Evolutionary conservation across 805 yeast genomes (phyloP).

Genomic region (Maudiozyma saulgeensis): DNA sequence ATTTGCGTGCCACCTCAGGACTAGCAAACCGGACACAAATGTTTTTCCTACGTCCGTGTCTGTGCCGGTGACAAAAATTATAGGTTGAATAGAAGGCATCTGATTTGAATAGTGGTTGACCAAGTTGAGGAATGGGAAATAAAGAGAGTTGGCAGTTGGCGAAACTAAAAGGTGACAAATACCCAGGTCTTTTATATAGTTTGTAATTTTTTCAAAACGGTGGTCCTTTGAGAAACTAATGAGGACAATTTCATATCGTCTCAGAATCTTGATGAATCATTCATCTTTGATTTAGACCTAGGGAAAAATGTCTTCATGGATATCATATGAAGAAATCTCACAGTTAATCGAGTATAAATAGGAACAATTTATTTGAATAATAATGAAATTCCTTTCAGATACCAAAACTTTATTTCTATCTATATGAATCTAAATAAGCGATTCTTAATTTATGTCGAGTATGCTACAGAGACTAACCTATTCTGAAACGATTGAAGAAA

Average conservation of each 20-base stretch:
- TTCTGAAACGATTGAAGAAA: slow-evolving; percentile 2
- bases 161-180: too few species aligned
- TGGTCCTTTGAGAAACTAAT: too few species aligned
- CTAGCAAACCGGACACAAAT: slow-evolving; percentile 20
- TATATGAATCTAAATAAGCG: too few species aligned
- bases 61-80: slow-evolving; percentile 27
- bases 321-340: neutral
- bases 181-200: neutral
- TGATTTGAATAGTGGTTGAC: neutral
- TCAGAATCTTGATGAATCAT: neutral
- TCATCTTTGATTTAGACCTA: neutral
- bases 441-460: too few species aligned
- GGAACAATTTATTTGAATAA: neutral
- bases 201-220: neutral
- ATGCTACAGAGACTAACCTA: neutral
- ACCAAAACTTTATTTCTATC: too few species aligned
- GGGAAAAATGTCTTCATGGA: too few species aligned
- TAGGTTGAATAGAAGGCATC: slow-evolving; percentile 2
- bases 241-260: neutral
- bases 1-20: slow-evolving; percentile 19
- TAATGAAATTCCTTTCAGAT: too few species aligned
- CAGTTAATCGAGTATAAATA: neutral
- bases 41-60: slow-evolving; percentile 30
- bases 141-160: neutral
- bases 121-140: neutral